Evolutionary conservation across 306 rosid species (phyloP).

Genomic region (Oemleria cerasiformis): DNA sequence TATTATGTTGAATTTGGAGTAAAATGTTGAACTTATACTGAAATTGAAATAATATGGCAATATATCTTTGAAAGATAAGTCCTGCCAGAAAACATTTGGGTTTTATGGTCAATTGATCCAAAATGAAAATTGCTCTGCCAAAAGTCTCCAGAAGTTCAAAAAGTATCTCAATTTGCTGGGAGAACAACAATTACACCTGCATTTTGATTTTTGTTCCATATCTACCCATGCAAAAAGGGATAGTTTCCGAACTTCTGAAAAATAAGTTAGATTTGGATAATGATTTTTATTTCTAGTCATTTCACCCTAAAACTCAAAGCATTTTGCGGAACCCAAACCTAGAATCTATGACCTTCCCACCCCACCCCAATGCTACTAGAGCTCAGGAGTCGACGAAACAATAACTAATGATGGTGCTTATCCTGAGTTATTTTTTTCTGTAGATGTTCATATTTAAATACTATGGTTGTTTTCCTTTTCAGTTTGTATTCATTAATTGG

Average conservation of each 20-base stretch:
- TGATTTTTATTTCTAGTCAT: not conserved
- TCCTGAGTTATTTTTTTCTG: too few species aligned
- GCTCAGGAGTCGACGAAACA: not conserved
- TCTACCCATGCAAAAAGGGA: not conserved
- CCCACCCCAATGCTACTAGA: not conserved
- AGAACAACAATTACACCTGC: not conserved
- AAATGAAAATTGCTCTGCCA: not conserved
- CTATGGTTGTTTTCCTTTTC: too few species aligned
- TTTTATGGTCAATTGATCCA: not conserved
- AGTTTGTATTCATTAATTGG: not conserved
- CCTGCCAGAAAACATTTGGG: not conserved
- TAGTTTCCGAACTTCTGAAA: not conserved
- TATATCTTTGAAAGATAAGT: not conserved
- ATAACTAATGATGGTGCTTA: not conserved
- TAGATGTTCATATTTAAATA: too few species aligned
- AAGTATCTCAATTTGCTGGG: not conserved
- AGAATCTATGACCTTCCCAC: not conserved
- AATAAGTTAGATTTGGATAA: not conserved
- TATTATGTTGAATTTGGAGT: too few species aligned
- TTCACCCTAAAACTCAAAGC: not conserved
- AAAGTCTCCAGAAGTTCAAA: not conserved
- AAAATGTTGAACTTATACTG: not conserved
- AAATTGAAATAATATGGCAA: not conserved
- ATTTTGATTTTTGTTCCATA: not conserved
- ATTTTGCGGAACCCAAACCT: not conserved